Evolutionary conservation across 148 eudicot species (phyloP), one percentile per base, ranked within the genome.

Genomic region (Amaranthus hypochondriacus): DNA sequence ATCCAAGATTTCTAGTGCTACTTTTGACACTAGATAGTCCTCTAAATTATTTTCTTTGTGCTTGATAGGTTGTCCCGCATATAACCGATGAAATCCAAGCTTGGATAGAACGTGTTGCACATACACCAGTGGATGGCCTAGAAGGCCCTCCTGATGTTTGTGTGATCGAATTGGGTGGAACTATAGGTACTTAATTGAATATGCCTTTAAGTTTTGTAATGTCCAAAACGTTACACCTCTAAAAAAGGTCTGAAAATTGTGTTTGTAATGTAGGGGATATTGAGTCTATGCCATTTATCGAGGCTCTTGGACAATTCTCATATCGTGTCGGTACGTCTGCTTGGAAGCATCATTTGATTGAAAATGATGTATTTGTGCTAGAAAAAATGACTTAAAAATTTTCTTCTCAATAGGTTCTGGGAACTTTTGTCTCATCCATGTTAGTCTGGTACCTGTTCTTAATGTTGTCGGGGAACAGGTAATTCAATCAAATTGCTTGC

Each of bases 391-490:
- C 65, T 75, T 6, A 47, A 1, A 21, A 21, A 44, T 75, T 68
- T 66, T 42, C 49, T 61, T 47, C 56, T 73, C 75, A 63, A 61
- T 79, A 95, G 99, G 99, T 72, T 77, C 85, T 72, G 99, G 94
- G 15, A 95, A 95, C 77, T 95, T 95, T 75, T 95, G 99, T 81
- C 77, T 95, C 81, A 86, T 92, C 73, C 99, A 95, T 84, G 99
- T 95, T 76, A 95, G 99, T 82, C 89, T 95, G 76, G 97, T 95
- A 71, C 99, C 99, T 10, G 99, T 92, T 70, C 64, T 95, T 66
- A 90, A 74, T 68, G 99, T 87, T 50, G 99, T 95, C 75, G 99
- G 99, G 69, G 99, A 95, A 80, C 97, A 92, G 96, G 98, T 95
- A 77, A 80, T 47, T 72, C 53, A 66, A 6, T 57, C n/a, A 18